Evolutionary conservation across 805 yeast species (phyloP).

Genomic region (Blastobotrys attinorum): DNA sequence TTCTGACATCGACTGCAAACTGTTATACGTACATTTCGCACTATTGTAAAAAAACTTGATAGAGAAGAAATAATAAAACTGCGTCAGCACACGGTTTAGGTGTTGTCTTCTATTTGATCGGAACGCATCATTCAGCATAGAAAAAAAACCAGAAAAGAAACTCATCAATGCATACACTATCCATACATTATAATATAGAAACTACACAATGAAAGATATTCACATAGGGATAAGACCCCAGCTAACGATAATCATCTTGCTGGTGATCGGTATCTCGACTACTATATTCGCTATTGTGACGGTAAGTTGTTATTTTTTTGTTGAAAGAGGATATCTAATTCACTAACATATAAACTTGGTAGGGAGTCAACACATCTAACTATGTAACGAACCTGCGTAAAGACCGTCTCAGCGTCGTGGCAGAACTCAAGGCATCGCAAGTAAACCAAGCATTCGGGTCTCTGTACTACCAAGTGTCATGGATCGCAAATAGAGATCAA

Average conservation of each 20-base stretch:
- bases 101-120: no score
- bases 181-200: no score
- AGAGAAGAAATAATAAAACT: no score
- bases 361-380: constrained; percentile 34
- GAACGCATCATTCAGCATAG: no score
- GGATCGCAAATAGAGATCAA: constrained; percentile 54
- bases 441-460: constrained; percentile 57
- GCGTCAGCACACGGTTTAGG: no score
- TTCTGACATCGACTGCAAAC: no score
- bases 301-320: constrained; percentile 8
- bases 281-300: constrained; percentile 65
- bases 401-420: constrained; percentile 66
- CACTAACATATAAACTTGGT: not conserved
- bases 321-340: not conserved
- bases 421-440: constrained; percentile 76
- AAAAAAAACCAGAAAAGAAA: no score
- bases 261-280: constrained; percentile 60
- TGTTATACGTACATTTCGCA: no score
- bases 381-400: constrained; percentile 56
- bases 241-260: constrained; percentile 56
- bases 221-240: constrained; percentile 63
- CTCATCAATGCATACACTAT: no score
- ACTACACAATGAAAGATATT: constrained; percentile 18
- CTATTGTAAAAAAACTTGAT: no score
- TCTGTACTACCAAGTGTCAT: constrained; percentile 59